phyloP scores from a whole-genome alignment of 371 early-diverging fungal species.

The Globomyces sp. region DNA sequence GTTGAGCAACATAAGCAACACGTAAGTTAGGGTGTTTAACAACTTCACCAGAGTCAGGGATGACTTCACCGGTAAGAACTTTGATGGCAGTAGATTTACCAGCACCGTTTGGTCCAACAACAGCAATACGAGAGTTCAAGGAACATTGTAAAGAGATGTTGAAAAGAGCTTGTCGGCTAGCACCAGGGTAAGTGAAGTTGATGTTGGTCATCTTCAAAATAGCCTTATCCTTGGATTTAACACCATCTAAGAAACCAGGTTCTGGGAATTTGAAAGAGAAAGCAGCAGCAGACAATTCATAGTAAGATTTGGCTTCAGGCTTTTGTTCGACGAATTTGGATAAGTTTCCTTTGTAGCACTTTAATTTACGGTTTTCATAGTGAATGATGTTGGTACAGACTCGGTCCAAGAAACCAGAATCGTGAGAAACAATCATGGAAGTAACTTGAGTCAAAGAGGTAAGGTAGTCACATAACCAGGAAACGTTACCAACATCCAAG shows the following conservation, averaged over 20 bases:
- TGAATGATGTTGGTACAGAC: slow-evolving; percentile 55
- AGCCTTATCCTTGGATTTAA: slow-evolving; percentile 71
- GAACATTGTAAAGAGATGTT: slow-evolving; percentile 64
- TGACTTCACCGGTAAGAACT: slow-evolving; percentile 74
- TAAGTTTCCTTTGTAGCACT: slow-evolving; percentile 79
- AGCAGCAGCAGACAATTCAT: slow-evolving; percentile 59
- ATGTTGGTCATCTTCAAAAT: slow-evolving; percentile 64
- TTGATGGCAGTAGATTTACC: slow-evolving; percentile 73
- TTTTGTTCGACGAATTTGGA: slow-evolving; percentile 74
- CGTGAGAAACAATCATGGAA: slow-evolving; percentile 60
- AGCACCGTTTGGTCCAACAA: slow-evolving; percentile 36
- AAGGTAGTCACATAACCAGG: slow-evolving; percentile 55
- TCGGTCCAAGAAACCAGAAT: slow-evolving; percentile 55
- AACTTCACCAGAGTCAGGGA: slow-evolving; percentile 63
- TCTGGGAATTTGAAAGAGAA: slow-evolving; percentile 66
- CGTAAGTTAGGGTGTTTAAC: slow-evolving; percentile 72
- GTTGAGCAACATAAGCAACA: slow-evolving; percentile 77
- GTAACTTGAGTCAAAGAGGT: slow-evolving; percentile 44
- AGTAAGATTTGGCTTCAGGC: slow-evolving; percentile 71
- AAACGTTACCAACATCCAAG: slow-evolving; percentile 55
- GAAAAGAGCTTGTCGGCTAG: slow-evolving; percentile 49
- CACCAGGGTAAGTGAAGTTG: slow-evolving; percentile 67
- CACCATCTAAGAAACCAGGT: slow-evolving; percentile 70
- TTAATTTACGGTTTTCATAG: slow-evolving; percentile 61
- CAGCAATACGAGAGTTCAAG: slow-evolving; percentile 46